Evolutionary conservation across 257 asterid genomes (phyloP), one percentile per base, ranked within the genome.

Genomic region (Lithospermum erythrorhizon): DNA sequence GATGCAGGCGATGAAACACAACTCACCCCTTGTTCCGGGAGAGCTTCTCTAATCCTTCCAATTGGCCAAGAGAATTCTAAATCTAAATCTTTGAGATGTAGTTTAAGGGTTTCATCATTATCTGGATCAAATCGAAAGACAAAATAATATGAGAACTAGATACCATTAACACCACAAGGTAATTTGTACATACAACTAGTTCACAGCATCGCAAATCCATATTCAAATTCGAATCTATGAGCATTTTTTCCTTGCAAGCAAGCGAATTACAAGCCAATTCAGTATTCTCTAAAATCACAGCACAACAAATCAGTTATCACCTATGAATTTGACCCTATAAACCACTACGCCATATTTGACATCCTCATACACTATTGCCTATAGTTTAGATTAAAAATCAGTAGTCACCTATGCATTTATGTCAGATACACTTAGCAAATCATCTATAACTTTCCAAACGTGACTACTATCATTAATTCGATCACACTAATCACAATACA

Each of bases 31-130:
- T 75, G 59, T 55, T 83, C 86, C 15, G 90, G 94, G 61, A 91
- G 76, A 72, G 75, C 84, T 78, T 86, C 95, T 77, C 70, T 80
- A 59, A 91, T 76, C 76, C 76, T 88, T 73, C 75, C 94, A 69
- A 86, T 76, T 29, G 94, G 79, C 98, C 98, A 91, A 53, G 95
- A 79, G 72, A 88, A 79, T 58, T 88, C 96, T 48, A 88, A 75
- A 67, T 62, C 79, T 80, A 91, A 53, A 75, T 91, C 98, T 83
- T 86, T 91, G 64, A 86, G 80, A 19, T 81, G 83, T 75, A 86
- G 94, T 66, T 73, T 84, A 51, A 91, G 66, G n/a, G 80, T 68
- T 53, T 86, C 95, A 27, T 82, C 89, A 57, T 84, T 83, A 65
- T 88, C 97, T 90, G 64, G 23, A 27, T 69, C 70, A 16, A 63